phyloP scores from a whole-genome alignment of 2,329 filamentous ascomycete species.

The Pseudocercospora musae region DNA sequence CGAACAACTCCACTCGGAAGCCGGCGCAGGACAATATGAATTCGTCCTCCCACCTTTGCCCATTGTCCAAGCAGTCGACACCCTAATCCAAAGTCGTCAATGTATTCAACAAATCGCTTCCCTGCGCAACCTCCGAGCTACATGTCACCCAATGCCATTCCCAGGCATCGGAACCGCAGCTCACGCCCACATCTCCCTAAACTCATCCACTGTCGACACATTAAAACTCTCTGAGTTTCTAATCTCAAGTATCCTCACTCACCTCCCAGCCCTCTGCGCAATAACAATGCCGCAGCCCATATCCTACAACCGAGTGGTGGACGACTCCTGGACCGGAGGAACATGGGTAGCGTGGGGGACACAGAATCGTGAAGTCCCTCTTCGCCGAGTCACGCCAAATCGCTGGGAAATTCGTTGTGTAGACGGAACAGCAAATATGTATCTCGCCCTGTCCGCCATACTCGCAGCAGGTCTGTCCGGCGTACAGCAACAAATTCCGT shows the following conservation, averaged over 20 bases:
- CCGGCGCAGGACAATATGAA: constrained; percentile 72
- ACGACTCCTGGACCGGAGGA: constrained; percentile 75
- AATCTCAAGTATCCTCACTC: constrained; percentile 64
- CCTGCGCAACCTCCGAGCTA: constrained; percentile 62
- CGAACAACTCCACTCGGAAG: constrained; percentile 73
- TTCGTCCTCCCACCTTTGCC: constrained; percentile 64
- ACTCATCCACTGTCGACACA: constrained; percentile 34
- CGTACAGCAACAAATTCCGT: constrained; percentile 42
- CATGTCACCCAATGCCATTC: constrained; percentile 70
- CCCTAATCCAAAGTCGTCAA: constrained; percentile 66
- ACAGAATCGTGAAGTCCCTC: constrained; percentile 72
- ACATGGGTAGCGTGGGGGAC: constrained; percentile 77
- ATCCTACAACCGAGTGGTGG: constrained; percentile 66
- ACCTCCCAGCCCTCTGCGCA: constrained; percentile 64
- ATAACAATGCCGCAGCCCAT: constrained; percentile 64
- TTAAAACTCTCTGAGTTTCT: constrained; percentile 59
- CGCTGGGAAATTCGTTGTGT: constrained; percentile 68
- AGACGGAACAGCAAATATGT: constrained; percentile 78
- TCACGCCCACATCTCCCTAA: constrained; percentile 68
- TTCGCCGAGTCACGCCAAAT: constrained; percentile 57
- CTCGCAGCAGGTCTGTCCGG: constrained; percentile 60
- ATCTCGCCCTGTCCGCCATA: constrained; percentile 63
- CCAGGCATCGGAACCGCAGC: constrained; percentile 60
- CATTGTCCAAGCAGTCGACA: constrained; percentile 67
- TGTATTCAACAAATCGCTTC: constrained; percentile 64